Base-by-base conservation (phyloP, 208 protist genomes). In the Herpetomonas samuelpessoai region DNA sequence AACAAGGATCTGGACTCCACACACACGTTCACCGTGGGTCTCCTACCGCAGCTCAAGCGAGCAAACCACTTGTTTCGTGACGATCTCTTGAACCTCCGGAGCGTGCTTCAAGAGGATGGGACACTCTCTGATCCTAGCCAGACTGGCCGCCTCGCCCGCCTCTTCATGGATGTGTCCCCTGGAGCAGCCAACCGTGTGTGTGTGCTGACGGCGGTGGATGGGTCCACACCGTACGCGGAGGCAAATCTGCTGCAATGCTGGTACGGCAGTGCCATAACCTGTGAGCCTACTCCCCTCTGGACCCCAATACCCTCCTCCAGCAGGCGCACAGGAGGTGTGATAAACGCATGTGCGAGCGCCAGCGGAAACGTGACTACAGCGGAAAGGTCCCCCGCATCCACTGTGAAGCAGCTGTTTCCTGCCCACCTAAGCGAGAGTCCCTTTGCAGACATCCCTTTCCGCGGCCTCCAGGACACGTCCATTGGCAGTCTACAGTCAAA, bases 21-120 rank as follows among this genome's bases (percentile, higher is more conserved):
- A 46, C 10, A 18, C 25, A 21, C 57, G 21, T 57, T 68, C 16
- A 74, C 30, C 14, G 54, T 74, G 46, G n/a, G 51, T 2, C 38
- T 74, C 28, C 48, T 74, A 12, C 68, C 68, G 2, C 49, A 55
- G 19, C 24, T 65, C 9, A 7, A 9, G 7, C 55, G 60, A 9
- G 47, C 51, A 7, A 57, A 60, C 29, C 31, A 44, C n/a, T 30
- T 50, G 12, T 45, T 74, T 45, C 26, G 62, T 16, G 2, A 21
- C 10, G 61, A 68, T 19, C 44, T 68, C 24, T 31, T 65, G n/a
- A 19, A 52, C 7, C 39, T 74, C 12, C 35, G 68, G 9, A 14
- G 14, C 14, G 35, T 41, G 9, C 14, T 41, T 41, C 35, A 41
- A 14, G 9, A 14, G 35, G 35, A 14, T 14, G 9, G 6, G 9